Evolutionary conservation across 129 eudicot genomes (phyloP), one percentile per base, ranked within the genome.

Genomic region (Calendula officinalis): DNA sequence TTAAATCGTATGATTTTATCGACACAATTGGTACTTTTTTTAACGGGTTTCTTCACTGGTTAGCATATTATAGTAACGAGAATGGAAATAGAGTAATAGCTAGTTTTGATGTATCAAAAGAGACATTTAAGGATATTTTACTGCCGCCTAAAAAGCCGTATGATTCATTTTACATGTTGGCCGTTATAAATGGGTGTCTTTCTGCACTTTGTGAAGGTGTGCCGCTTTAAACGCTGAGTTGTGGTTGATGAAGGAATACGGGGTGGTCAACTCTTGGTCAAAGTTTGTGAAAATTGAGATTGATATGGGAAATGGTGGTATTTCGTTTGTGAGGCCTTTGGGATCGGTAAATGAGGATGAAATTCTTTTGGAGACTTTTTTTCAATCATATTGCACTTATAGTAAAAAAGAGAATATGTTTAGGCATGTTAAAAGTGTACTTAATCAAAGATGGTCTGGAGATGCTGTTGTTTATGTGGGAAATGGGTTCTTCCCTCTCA

Each of bases 241-340:
- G 38, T 76, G 80, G 80, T 50, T 76, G 67, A 76, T 76, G 80
- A 69, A 62, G 46, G 71, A 69, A 69, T 76, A 76, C 8, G 67
- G 71, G 62, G 71, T 62, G 66, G 75, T 46, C 14, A 45, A 55
- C 30, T 76, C 80, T 9, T 76, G 80, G 80, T 44, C 70, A 8
- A 76, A 61, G 61, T 76, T 68, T 46, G 7, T 76, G 5, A 76
- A 41, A 45, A 57, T 76, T 33, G 62, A 71, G 2, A 46, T 57
- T 62, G 57, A 74, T 74, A 66, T n/a, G 11, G 71, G 78, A 46
- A 40, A 13, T 12, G 43, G 39, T 0, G 7, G 15, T 46, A 69
- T 76, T 46, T 43, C 70, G 22, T 76, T 44, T 62, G 37, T 76
- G 75, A 64, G 72, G 60, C 76, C 80, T 40, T 69, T 76, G 67